phyloP scores from a whole-genome alignment of 192 early-diverging fungal genomes.

The Coemansia asiatica region DNA sequence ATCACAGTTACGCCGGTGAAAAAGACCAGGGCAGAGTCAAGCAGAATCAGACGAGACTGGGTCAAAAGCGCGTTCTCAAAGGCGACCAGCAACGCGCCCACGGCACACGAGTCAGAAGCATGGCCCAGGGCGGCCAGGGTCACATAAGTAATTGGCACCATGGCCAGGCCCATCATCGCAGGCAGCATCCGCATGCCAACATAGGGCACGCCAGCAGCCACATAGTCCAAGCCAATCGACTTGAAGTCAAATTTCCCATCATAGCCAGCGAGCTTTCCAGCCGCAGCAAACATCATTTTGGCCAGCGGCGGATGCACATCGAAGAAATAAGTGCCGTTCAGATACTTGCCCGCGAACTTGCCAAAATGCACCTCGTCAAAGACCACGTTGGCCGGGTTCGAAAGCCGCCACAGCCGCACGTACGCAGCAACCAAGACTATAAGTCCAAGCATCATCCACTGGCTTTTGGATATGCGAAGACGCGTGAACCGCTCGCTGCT shows the following conservation, averaged over 20 bases:
- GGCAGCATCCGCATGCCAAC: slow-evolving; percentile 79
- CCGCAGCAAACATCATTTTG: slow-evolving; percentile 82
- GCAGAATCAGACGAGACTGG: slow-evolving; percentile 86
- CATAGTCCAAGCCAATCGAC: slow-evolving; percentile 81
- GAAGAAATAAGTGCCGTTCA: slow-evolving; percentile 85
- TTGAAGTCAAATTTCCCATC: slow-evolving; percentile 92
- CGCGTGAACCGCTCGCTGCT: slow-evolving; percentile 23
- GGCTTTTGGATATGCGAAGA: slow-evolving; percentile 40
- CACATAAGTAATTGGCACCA: slow-evolving; percentile 80
- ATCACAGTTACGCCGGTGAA: slow-evolving; percentile 53
- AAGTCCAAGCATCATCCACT: slow-evolving; percentile 50
- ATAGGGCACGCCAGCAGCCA: slow-evolving; percentile 86
- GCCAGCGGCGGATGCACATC: slow-evolving; percentile 96
- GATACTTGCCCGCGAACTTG: slow-evolving; percentile 90
- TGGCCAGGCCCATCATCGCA: slow-evolving; percentile 74
- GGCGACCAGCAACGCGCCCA: slow-evolving; percentile 77
- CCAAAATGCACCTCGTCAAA: slow-evolving; percentile 99
- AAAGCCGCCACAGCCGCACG: slow-evolving; percentile 50
- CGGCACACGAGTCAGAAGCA: slow-evolving; percentile 66
- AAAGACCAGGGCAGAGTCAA: slow-evolving; percentile 86
- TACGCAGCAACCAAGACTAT: slow-evolving; percentile 45
- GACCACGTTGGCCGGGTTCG: slow-evolving; percentile 47
- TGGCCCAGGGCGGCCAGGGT: slow-evolving; percentile 81
- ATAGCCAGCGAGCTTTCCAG: slow-evolving; percentile 81
- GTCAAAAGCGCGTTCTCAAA: slow-evolving; percentile 90